These are phyloP conservation scores for Arabidopsis hybrid DNA, from an alignment of 441 rosid genomes.

Conservation along the genomic window DNA sequence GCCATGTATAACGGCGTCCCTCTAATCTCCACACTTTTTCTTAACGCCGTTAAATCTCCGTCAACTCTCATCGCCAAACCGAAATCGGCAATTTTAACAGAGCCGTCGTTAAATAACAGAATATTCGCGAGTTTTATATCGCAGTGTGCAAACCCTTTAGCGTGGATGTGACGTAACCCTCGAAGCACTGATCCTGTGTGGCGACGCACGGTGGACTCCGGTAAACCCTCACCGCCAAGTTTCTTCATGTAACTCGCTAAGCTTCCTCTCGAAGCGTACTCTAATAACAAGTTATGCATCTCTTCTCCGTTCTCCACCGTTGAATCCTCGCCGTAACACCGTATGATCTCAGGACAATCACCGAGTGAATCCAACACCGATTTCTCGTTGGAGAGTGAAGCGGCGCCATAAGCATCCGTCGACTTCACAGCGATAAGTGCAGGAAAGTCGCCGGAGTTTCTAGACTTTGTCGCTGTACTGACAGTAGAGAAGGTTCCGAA, in stretches of 20 bases:
- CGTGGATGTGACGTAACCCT: conserved; percentile 70
- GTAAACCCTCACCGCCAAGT: conserved; percentile 49
- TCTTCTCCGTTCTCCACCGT: conserved; percentile 57
- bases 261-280: conserved; percentile 81
- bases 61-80: conserved; percentile 63
- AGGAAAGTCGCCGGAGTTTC: conserved; percentile 28
- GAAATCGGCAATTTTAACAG: conserved; percentile 80
- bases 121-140: conserved; percentile 82
- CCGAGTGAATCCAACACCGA: conserved; percentile 53
- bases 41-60: conserved; percentile 36
- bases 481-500: conserved; percentile 71
- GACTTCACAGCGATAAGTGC: conserved; percentile 75
- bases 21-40: conserved; percentile 50
- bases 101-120: conserved; percentile 58
- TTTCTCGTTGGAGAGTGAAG: conserved; percentile 62
- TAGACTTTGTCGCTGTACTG: conserved; percentile 46
- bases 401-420: conserved; percentile 41
- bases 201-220: conserved; percentile 55
- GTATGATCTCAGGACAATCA: conserved; percentile 53
- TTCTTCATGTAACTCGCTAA: conserved; percentile 59
- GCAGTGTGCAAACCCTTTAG: conserved; percentile 77
- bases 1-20: conserved; percentile 90
- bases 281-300: conserved; percentile 66
- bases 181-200: conserved; percentile 61
- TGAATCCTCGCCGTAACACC: conserved; percentile 54